These are phyloP conservation scores for Diddensiella santjacobensis DNA, from an alignment of 805 yeast genomes.

Conservation along the genomic window DNA sequence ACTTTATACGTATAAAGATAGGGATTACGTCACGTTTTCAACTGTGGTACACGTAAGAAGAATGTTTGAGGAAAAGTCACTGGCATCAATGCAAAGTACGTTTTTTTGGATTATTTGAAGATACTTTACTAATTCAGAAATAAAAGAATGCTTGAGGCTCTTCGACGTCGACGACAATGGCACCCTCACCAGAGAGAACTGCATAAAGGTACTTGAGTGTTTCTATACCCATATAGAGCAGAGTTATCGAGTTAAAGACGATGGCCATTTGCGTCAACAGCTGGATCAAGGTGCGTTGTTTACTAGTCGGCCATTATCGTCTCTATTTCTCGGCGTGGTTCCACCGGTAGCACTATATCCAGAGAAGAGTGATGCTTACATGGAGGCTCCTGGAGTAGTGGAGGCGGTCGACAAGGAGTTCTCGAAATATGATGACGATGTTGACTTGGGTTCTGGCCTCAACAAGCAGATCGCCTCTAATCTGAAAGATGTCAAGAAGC, in stretches of 20 bases:
- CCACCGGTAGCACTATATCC: not conserved
- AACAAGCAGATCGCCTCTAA: too few species aligned
- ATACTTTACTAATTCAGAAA: too few species aligned
- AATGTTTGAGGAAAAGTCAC: too few species aligned
- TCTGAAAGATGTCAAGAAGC: too few species aligned
- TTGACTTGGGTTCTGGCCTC: too few species aligned
- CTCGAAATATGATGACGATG: too few species aligned
- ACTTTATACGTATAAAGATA: too few species aligned
- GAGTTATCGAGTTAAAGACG: not conserved
- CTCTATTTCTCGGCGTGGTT: not conserved
- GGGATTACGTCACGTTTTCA: not conserved
- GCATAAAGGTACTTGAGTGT: not conserved
- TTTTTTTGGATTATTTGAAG: too few species aligned
- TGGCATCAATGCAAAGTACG: too few species aligned
- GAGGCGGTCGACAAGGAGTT: not conserved
- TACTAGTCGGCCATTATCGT: not conserved
- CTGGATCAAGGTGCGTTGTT: not conserved
- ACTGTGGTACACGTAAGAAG: not conserved
- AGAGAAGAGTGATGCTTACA: not conserved
- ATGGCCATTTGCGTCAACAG: not conserved
- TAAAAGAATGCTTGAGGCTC: not conserved
- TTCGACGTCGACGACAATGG: not conserved
- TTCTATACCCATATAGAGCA: not conserved
- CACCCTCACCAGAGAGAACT: not conserved
- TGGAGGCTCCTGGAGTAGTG: not conserved